phyloP scores from a whole-genome alignment of 176 grass and related monocot genomes.

The maize (Zea mays) region DNA sequence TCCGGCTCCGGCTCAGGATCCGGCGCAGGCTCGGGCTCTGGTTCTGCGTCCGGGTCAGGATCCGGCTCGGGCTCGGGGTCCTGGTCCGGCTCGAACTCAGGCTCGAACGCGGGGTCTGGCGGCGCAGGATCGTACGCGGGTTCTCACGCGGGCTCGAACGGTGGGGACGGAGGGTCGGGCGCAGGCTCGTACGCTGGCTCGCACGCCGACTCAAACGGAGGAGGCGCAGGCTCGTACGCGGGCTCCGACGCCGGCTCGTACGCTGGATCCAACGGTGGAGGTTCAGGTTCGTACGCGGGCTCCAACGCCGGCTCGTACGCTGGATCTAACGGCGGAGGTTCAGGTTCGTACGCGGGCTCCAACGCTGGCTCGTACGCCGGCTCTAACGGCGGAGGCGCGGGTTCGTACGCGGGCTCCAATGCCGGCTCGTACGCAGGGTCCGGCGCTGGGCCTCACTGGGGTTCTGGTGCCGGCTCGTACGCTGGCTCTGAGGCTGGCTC shows the following conservation, averaged over 20 bases:
- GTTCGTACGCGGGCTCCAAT: background rate
- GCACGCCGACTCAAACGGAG: no score
- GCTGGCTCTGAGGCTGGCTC: background rate
- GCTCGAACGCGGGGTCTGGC: background rate
- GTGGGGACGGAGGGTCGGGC: background rate
- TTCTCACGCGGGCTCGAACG: conserved; percentile 2
- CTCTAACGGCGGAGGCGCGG: background rate
- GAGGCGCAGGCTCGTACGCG: background rate
- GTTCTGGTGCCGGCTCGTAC: conserved; percentile 16
- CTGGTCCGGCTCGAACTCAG: conserved; percentile 30
- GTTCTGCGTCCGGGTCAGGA: conserved; percentile 23
- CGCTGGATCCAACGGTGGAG: conserved; percentile 13
- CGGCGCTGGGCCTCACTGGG: background rate
- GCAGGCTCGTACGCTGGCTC: background rate
- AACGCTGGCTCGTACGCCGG: background rate
- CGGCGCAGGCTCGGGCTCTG: conserved; percentile 18
- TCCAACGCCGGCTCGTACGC: conserved; percentile 30
- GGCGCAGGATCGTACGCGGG: conserved; percentile 1
- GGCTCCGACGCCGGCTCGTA: conserved; percentile 21
- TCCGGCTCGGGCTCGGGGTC: conserved; percentile 22
- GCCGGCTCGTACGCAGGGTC: background rate
- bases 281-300: background rate
- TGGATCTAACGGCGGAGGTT: conserved; percentile 9
- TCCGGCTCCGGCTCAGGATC: conserved; percentile 22
- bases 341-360: conserved; percentile 15